These are phyloP conservation scores for Lindgomyces ingoldianus DNA, from an alignment of 495 filamentous ascomycete species.

Conservation along the genomic window DNA sequence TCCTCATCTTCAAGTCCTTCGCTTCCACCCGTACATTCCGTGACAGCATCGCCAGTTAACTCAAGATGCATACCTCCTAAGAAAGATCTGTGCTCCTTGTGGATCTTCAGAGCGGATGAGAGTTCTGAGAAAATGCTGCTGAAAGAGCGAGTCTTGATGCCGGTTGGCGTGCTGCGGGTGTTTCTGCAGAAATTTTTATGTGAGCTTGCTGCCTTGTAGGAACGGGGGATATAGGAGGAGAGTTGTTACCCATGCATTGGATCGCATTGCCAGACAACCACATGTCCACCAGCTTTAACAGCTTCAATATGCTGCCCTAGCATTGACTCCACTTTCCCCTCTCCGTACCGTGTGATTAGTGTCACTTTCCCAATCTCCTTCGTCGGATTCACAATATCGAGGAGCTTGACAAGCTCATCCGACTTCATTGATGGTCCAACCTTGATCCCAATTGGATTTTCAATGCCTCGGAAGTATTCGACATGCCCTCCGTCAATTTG, in stretches of 20 bases:
- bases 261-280: constrained; percentile 96
- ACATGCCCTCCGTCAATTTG: constrained; percentile 91
- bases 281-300: constrained; percentile 71
- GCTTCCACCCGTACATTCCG: constrained; percentile 91
- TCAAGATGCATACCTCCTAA: constrained; percentile 95
- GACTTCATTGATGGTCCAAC: constrained; percentile 81
- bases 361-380: constrained; percentile 88
- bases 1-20: constrained; percentile 86
- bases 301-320: constrained; percentile 83
- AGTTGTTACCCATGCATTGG: constrained; percentile 96
- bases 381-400: constrained; percentile 80
- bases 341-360: constrained; percentile 92
- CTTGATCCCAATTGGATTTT: constrained; percentile 95
- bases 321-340: constrained; percentile 65
- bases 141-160: constrained; percentile 89
- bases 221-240: constrained; percentile 12
- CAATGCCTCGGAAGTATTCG: constrained; percentile 94
- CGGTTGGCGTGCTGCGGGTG: constrained; percentile 65
- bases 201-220: neutral
- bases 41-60: constrained; percentile 92
- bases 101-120: constrained; percentile 74
- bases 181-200: constrained; percentile 49
- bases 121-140: constrained; percentile 83
- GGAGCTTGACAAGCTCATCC: constrained; percentile 70
- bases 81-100: constrained; percentile 76